Evolutionary conservation across 345 rosid genomes (phyloP).

Genomic region (Melaleuca alternifolia): DNA sequence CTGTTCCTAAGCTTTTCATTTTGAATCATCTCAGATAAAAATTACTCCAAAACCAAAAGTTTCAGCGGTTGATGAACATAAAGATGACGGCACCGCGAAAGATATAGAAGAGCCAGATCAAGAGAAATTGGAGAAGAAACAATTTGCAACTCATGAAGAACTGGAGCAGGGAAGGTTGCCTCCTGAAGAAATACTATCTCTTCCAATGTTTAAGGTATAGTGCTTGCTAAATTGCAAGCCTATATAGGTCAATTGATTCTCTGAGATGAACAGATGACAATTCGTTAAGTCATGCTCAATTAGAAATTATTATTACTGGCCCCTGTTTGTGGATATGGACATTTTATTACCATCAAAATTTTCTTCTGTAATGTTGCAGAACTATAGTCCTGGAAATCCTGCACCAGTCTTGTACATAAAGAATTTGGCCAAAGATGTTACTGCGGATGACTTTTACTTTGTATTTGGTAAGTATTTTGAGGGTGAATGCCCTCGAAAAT

Average conservation of each 20-base stretch:
- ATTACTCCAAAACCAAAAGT: conserved; percentile 40
- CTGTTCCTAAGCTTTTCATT: conserved; percentile 2
- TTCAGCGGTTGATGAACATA: background rate
- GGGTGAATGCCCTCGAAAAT: background rate
- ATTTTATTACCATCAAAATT: background rate
- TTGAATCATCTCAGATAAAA: conserved; percentile 48
- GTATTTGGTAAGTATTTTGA: conserved; percentile 56
- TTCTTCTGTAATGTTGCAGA: conserved; percentile 34
- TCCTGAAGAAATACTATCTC: conserved; percentile 79
- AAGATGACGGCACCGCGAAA: conserved; percentile 27
- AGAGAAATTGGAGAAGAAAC: conserved; percentile 23
- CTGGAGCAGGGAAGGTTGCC: conserved; percentile 69
- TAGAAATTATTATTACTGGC: background rate
- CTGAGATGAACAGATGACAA: background rate
- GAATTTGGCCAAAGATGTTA: conserved; percentile 84
- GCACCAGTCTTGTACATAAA: conserved; percentile 72
- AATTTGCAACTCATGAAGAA: conserved; percentile 49
- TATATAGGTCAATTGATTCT: background rate
- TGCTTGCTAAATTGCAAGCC: background rate
- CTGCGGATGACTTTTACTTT: conserved; percentile 65
- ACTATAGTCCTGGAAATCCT: conserved; percentile 78
- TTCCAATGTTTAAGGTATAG: conserved; percentile 82
- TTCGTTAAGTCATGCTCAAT: background rate
- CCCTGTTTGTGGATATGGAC: background rate
- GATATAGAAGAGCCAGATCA: conserved; percentile 29